These are phyloP conservation scores for Trypanosoma melophagium DNA, from an alignment of 208 protist genomes.

Conservation along the genomic window DNA sequence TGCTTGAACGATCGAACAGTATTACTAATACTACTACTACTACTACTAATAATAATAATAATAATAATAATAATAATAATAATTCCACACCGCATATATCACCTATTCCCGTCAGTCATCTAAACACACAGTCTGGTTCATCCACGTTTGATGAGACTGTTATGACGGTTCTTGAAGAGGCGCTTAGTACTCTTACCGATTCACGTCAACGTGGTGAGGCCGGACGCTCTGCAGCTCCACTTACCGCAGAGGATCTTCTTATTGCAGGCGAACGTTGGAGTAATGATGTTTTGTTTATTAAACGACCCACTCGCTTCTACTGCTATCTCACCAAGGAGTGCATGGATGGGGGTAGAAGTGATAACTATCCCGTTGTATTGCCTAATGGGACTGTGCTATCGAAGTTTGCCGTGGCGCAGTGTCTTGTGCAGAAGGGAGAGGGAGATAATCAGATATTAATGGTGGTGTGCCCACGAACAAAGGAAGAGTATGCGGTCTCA, in stretches of 20 bases:
- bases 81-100: neutral
- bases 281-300: conserved; percentile 64
- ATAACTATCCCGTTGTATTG: conserved; percentile 26
- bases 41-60: too few species aligned
- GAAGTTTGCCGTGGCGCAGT: conserved; percentile 25
- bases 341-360: conserved; percentile 42
- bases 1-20: conserved; percentile 50
- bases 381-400: conserved; percentile 36
- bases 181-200: conserved; percentile 29
- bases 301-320: conserved; percentile 74
- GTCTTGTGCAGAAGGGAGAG: conserved; percentile 26
- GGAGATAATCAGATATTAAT: conserved; percentile 15
- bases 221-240: neutral
- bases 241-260: conserved; percentile 59
- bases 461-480: conserved; percentile 38
- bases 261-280: conserved; percentile 66
- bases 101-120: conserved; percentile 28
- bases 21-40: too few species aligned
- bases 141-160: conserved; percentile 63
- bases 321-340: conserved; percentile 51
- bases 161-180: conserved; percentile 73
- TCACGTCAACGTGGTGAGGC: neutral
- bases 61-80: too few species aligned
- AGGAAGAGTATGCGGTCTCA: conserved; percentile 21
- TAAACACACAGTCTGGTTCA: conserved; percentile 72